Evolutionary conservation across 352 stramenopile species (phyloP).

Genomic region (Globisporangium barbulae): DNA sequence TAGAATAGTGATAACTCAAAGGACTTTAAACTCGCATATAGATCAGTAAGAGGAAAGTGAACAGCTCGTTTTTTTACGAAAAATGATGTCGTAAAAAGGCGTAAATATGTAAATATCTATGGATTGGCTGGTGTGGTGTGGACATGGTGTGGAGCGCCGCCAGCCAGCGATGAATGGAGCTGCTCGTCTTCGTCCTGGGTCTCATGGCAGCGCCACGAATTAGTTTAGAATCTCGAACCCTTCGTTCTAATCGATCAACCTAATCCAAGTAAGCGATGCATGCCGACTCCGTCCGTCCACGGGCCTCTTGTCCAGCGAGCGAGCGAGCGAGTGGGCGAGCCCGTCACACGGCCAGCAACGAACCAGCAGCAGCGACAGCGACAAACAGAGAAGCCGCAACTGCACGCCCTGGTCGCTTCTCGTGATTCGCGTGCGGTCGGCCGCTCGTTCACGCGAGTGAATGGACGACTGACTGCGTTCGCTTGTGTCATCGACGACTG

Average conservation of each 20-base stretch:
- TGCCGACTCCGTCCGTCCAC: not conserved
- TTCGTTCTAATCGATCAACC: slow-evolving; percentile 38
- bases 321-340: slow-evolving; percentile 2
- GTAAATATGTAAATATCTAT: too few species aligned
- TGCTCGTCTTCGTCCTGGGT: not conserved
- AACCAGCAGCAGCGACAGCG: slow-evolving; percentile 18
- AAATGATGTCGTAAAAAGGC: not conserved
- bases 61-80: slow-evolving; percentile 1
- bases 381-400: slow-evolving; percentile 19
- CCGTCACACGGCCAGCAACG: not conserved
- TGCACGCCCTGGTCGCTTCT: slow-evolving; percentile 8
- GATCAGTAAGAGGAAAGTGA: too few species aligned
- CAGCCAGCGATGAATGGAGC: not conserved
- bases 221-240: slow-evolving; percentile 30
- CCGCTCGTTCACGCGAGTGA: not conserved
- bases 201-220: not conserved
- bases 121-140: slow-evolving; percentile 17
- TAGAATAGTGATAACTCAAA: too few species aligned
- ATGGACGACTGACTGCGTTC: slow-evolving; percentile 4
- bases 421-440: not conserved
- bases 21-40: too few species aligned
- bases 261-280: slow-evolving; percentile 36
- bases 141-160: not conserved
- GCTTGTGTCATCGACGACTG: not conserved
- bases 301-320: slow-evolving; percentile 1